These are phyloP conservation scores for Cladosporium sp. DNA, from an alignment of 2,329 filamentous ascomycete genomes.

Conservation along the genomic window DNA sequence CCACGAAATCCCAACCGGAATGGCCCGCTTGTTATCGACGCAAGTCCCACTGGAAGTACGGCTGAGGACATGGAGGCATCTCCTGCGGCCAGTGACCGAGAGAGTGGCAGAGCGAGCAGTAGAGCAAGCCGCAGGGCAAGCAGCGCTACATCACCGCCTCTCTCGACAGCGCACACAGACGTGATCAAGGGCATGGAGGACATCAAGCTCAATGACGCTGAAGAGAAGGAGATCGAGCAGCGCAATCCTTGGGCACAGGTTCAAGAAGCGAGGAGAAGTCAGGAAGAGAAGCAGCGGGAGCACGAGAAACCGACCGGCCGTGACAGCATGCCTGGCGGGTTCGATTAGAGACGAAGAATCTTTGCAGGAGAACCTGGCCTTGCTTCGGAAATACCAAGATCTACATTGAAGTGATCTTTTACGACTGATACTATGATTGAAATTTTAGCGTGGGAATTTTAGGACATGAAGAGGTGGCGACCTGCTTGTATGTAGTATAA, in stretches of 20 bases:
- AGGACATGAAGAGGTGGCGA: not conserved
- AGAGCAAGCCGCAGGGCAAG: conserved; percentile 1
- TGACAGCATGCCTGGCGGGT: conserved; percentile 30
- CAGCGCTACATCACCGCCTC: not conserved
- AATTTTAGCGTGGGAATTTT: not conserved
- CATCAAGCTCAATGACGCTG: conserved; percentile 15
- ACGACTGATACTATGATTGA: not conserved
- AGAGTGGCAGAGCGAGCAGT: conserved; percentile 1
- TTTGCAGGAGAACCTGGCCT: not conserved
- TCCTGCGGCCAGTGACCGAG: conserved; percentile 9
- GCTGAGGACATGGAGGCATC: conserved; percentile 31
- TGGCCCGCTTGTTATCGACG: conserved; percentile 15
- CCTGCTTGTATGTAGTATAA: too few relatives aligned
- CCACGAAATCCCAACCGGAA: conserved; percentile 62
- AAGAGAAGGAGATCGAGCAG: conserved; percentile 18
- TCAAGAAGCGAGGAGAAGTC: conserved; percentile 19
- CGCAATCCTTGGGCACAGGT: conserved; percentile 23
- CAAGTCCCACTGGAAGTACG: conserved; percentile 19
- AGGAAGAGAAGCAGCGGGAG: conserved; percentile 13
- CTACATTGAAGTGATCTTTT: not conserved
- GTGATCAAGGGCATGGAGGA: conserved; percentile 13
- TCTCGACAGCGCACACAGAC: not conserved
- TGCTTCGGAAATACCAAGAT: not conserved
- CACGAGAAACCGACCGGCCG: conserved; percentile 11
- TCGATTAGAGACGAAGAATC: conserved; percentile 20